Base-by-base conservation (phyloP, 805 yeast species). In the Yamadazyma sp. region DNA sequence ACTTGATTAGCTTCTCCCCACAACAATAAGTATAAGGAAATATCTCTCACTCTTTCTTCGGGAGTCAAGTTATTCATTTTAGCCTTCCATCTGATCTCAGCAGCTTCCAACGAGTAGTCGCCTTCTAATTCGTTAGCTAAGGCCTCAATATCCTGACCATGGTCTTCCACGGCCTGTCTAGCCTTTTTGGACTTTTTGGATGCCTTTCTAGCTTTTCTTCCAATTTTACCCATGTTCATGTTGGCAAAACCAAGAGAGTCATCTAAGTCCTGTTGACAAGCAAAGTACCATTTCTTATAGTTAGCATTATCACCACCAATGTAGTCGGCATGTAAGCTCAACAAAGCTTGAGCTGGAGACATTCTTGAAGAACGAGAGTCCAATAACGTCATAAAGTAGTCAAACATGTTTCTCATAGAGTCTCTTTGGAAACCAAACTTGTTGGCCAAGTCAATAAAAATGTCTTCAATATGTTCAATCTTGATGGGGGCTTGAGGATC, bases 1-100 rank as follows among this genome's bases (percentile, higher is more conserved):
- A 91, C 95, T 71, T 85, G 93, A 65, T 85, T 85, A 23, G 93
- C 90, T 69, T 85, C 95, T 71, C 95, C 95, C 95, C 95, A 85
- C 51, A 83, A 64, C 53, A 85, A 70, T 44, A 85, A 68, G 65
- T 84, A 85, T 45, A 85, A 67, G 10, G 90, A 82, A 50, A 85
- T 65, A 48, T 84, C 89, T 65, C 90, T 78, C 38, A 84, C 90
- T 64, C 84, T 77, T 60, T 84, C 91, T 39, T 83, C 65, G n/a
- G 93, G 88, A 34, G 81, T 55, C 52, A 83, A 68, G 20, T 70
- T 59, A 55, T 83, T 81, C 90, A 84, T 82, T 60, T 73, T 80
- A 35, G 88, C 81, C 62, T 82, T 84, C 95, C 95, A 85, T 70
- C 89, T 79, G 55, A 80, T 84, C 55, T 89, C 95, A 15, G 95